Evolutionary conservation across 345 rosid species (phyloP), one percentile per base, ranked within the genome.

Genomic region (Eutrema heterophyllum): DNA sequence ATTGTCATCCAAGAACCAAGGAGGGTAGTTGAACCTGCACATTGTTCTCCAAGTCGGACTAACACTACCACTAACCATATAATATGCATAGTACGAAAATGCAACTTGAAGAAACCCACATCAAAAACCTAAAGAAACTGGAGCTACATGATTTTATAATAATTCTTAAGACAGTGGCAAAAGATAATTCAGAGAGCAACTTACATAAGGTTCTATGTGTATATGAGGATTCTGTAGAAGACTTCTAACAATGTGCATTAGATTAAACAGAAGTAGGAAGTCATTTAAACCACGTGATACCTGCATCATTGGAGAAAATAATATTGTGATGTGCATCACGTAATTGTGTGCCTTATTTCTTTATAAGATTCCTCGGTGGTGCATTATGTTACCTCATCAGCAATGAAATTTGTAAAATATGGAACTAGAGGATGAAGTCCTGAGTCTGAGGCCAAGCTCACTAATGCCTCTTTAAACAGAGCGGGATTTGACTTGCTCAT

Each of bases 381-480:
- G 39, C 60, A 79, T 9, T 33, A 38, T 21, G 74, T 80, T 83
- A 95, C 99, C 99, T 95, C 98, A 76, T 95, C 97, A 77, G 93
- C 88, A 52, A 92, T 74, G 73, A 95, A 95, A 81, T 78, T 86
- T 65, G 97, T 92, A 78, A 92, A 95, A 83, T 95, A 95, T 55
- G 99, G 99, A 83, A 92, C 90, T 72, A 95, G 71, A n/a, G 97
- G 97, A 84, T 95, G 99, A 65, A 92, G 88, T 64, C 99, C 99
- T 7, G 98, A 88, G 83, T 92, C 98, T 32, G 97, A 89, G 44
- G 99, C 88, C 83, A 95, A 82, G 80, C 99, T 95, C 77, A 80
- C 85, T 83, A 95, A 85, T 33, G 97, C 99, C 83, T 92, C 86
- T 82, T 90, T 92, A 76, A 92, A 92, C 61, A 92, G 92, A 54